phyloP scores from a whole-genome alignment of 2,329 filamentous ascomycete genomes.

The Leptographium radiaticola region DNA sequence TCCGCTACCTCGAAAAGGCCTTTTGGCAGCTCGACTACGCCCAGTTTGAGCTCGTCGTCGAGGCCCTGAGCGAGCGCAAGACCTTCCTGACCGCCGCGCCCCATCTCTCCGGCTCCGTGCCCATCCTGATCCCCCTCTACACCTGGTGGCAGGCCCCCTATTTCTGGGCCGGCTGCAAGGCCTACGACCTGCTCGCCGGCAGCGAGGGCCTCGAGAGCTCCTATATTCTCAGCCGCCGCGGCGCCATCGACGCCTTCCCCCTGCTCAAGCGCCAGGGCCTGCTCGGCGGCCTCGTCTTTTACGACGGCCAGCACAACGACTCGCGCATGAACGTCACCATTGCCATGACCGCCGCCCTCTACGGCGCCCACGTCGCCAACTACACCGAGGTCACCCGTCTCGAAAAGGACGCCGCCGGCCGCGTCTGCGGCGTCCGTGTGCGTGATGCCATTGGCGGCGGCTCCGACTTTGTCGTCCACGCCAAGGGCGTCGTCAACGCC shows the following conservation, averaged over 20 bases:
- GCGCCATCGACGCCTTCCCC: conserved; percentile 65
- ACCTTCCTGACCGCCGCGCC: conserved; percentile 75
- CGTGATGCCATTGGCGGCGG: conserved; percentile 47
- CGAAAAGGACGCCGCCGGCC: conserved; percentile 57
- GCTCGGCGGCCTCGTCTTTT: conserved; percentile 70
- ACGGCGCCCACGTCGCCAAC: conserved; percentile 68
- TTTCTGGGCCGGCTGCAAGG: conserved; percentile 58
- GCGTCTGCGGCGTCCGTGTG: conserved; percentile 54
- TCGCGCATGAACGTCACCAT: conserved; percentile 78
- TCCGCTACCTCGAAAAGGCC: conserved; percentile 74
- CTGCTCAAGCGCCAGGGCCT: conserved; percentile 63
- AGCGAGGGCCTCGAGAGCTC: conserved; percentile 74
- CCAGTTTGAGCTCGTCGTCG: conserved; percentile 68
- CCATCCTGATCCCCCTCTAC: conserved; percentile 71
- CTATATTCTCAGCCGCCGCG: conserved; percentile 66
- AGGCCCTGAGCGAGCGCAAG: conserved; percentile 68
- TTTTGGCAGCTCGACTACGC: conserved; percentile 76
- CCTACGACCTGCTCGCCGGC: conserved; percentile 69
- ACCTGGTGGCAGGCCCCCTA: conserved; percentile 74
- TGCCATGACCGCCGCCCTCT: conserved; percentile 66
- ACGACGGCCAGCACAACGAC: conserved; percentile 77
- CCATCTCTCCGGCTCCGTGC: conserved; percentile 67
- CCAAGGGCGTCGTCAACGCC: conserved; percentile 72
- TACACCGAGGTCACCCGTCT: conserved; percentile 67
- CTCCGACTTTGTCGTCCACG: conserved; percentile 54